Conservation (phyloP, 345 rosid species). For the Schrenkiella parvula region DNA sequence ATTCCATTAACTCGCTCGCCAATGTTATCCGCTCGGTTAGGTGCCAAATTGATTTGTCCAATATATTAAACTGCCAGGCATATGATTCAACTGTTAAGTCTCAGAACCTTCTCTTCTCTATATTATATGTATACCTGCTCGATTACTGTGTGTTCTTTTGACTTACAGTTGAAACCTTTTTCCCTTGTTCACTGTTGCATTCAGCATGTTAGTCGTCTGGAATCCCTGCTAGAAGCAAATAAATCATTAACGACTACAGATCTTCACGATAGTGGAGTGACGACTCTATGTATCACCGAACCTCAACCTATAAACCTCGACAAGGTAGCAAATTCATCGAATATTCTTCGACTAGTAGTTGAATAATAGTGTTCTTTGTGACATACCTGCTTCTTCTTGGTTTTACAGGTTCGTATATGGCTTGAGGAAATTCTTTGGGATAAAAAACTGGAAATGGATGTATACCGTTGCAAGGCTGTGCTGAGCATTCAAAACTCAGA, state of each 20-base stretch:
- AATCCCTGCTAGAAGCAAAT: conserved; percentile 62
- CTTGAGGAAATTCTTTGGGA: conserved; percentile 96
- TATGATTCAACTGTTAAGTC: conserved; percentile 83
- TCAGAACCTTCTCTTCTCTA: not conserved
- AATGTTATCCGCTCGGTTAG: conserved; percentile 60
- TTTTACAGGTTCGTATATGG: conserved; percentile 65
- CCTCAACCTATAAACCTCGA: conserved; percentile 53
- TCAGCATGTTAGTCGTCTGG: conserved; percentile 64
- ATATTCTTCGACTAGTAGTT: not conserved
- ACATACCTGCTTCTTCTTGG: not conserved
- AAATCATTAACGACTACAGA: conserved; percentile 51
- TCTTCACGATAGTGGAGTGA: conserved; percentile 72
- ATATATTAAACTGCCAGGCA: conserved; percentile 63
- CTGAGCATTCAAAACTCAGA: conserved; percentile 60
- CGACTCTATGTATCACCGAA: conserved; percentile 73
- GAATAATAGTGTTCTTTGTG: not conserved
- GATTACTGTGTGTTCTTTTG: not conserved
- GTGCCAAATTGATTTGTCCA: conserved; percentile 75
- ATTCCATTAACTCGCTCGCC: conserved; percentile 73
- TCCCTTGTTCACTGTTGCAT: not conserved
- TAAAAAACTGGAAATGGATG: conserved; percentile 68
- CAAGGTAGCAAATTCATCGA: conserved; percentile 48
- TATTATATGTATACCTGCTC: not conserved
- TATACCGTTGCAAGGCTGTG: conserved; percentile 93
- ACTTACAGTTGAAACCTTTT: conserved; percentile 25